Conservation (phyloP, 129 eudicot species). For the Oenanthe sinensis region DNA sequence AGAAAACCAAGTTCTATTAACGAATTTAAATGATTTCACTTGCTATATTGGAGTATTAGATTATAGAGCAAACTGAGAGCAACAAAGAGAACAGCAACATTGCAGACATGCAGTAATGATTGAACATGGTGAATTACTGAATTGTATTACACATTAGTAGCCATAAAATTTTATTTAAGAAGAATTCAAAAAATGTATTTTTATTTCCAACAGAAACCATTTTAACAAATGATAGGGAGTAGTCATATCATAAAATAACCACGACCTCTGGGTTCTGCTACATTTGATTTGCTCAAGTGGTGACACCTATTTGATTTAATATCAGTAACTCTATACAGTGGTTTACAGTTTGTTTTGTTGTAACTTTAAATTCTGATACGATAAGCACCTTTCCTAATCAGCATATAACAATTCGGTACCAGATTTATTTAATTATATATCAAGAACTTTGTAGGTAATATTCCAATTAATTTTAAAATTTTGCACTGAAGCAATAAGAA, state of each 20-base stretch:
- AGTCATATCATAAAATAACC: neutral
- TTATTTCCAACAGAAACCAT: neutral
- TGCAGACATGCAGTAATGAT: neutral
- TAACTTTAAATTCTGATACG: no score
- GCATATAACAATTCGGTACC: no score
- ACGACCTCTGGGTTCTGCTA: neutral
- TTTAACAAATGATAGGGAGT: neutral
- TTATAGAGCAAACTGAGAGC: neutral
- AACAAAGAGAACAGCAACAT: neutral
- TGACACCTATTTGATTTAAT: neutral
- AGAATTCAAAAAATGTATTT: no score
- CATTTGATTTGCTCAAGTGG: neutral
- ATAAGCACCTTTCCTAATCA: no score
- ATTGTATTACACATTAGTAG: neutral
- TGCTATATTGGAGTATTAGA: no score
- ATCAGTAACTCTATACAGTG: neutral
- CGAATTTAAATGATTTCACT: no score
- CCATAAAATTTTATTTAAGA: no score
- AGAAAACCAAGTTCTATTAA: no score
- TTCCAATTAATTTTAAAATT: no score
- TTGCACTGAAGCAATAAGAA: no score
- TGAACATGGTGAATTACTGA: neutral
- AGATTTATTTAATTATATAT: no score
- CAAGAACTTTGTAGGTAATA: no score
- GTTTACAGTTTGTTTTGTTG: neutral